Evolutionary conservation across 2,329 filamentous ascomycete genomes (phyloP), one percentile per base, ranked within the genome.

Genomic region (Microsporum canis): DNA sequence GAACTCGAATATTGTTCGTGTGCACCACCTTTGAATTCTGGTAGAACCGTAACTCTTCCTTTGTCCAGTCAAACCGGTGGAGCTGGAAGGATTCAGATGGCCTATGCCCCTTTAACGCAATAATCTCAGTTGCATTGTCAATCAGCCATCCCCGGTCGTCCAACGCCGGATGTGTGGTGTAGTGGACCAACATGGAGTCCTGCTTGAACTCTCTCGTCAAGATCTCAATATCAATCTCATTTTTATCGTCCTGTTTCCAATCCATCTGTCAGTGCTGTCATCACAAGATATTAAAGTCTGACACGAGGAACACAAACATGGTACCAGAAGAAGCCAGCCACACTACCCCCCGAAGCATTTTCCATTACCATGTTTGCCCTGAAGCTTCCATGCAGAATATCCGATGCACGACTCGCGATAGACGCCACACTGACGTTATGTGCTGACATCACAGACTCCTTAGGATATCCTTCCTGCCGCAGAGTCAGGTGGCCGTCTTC

Each of bases 281-380:
- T 53, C 60, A 59, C 61, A 59, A 45, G 38, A 27, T 12, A 43
- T 5, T 10, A 47, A 10, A 33, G 10, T 33, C 59, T 43, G 36
- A 51, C 8, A 57, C 10, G 39, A 57, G 49, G 33, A 23, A 33
- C 41, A 63, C 67, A 43, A 56, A 70, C 69, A 64, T 65, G 66
- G 65, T 70, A 71, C 69, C 69, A 71, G 59, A 71, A 71, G 51
- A 71, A 70, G 38, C 65, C 66, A 8, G 64, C 67, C 61, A 68
- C 68, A 27, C 68, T 67, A 23, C 69, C 69, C 10, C 69, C 68
- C 3, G 61, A 60, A 29, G 65, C 66, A 39, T 67, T 66, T 60
- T 68, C 62, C 51, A 70, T 47, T 56, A 68, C 69, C 55, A 69
- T 63, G 43, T 68, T 64, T 8, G 65, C 61, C 47, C 67, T 63